Base-by-base conservation (phyloP, 805 yeast genomes). In the Saccharomyces paradoxus region DNA sequence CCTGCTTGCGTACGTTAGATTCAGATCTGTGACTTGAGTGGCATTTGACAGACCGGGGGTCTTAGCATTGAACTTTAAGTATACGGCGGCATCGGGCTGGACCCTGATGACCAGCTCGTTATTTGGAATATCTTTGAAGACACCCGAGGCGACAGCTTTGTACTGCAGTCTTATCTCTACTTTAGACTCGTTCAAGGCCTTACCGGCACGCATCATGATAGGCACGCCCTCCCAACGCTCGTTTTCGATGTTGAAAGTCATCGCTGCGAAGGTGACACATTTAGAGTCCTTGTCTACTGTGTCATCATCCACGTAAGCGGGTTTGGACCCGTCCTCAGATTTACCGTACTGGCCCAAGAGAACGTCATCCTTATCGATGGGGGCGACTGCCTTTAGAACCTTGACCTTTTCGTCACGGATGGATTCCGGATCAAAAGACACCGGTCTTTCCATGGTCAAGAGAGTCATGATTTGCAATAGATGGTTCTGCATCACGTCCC, bases 141-240 rank as follows among this genome's bases (percentile, higher is more conserved):
- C 84, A 44, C 96, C 96, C 59, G 81, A 78, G 21, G 91, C 86
- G 50, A 87, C 95, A 48, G 86, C 86, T 74, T 85, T 89, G 76
- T 87, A 92, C 77, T 94, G 98, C 58, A 94, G 76, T 71, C 98
- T 82, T 59, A 94, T 86, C 76, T 94, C 99, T 50, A 94, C 99
- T 78, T 90, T 90, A 56, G 92, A 87, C 66, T 86, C 91, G 71
- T 92, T 89, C 57, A 94, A 77, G n/a, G 98, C 97, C 75, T 94
- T 94, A 67, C 99, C 99, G 14, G 98, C 99, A 75, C 96, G 82
- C 77, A 94, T 77, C 52, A 94, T 85, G 67, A 94, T 82, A 53
- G 99, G 99, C 48, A 94, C 98, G 66, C 98, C 98, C 59, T 87
- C 94, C 99, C 99, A 94, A 69, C 97, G 83, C 74, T 94, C 98